Percentiles rank a stretch among this genome's conserved stretches.
These are phyloP conservation scores for Globisporangium sylvaticum DNA, from an alignment of 352 stramenopile genomes.

Conservation along the genomic window DNA sequence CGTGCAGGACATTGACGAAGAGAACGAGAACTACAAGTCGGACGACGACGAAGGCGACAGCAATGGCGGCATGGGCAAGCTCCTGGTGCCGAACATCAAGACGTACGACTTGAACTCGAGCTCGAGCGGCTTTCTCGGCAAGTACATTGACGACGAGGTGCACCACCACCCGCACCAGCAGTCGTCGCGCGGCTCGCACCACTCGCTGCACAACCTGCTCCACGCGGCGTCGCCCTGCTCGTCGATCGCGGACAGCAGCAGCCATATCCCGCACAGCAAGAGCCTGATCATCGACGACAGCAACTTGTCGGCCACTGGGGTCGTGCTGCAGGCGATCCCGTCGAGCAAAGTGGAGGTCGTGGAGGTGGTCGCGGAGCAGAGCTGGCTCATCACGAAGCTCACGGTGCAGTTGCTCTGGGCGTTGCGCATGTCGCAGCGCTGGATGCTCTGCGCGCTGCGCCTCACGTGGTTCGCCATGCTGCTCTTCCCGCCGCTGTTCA, in stretches of 20 bases:
- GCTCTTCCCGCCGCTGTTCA: conserved; percentile 48
- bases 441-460: conserved; percentile 63
- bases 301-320: conserved; percentile 1
- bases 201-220: conserved; percentile 13
- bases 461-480: conserved; percentile 62
- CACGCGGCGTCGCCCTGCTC: conserved; percentile 16
- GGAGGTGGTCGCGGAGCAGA: conserved; percentile 63
- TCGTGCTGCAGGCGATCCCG: conserved; percentile 45
- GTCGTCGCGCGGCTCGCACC: background rate
- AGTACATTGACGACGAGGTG: conserved; percentile 34
- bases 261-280: conserved; percentile 34
- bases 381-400: conserved; percentile 71
- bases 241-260: conserved; percentile 1
- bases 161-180: conserved; percentile 8
- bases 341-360: conserved; percentile 42
- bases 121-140: conserved; percentile 25
- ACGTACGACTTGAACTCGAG: conserved; percentile 33
- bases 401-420: conserved; percentile 64
- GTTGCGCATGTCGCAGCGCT: conserved; percentile 60
- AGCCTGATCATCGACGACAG: conserved; percentile 47
- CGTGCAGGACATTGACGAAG: conserved; percentile 3
- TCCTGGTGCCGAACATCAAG: conserved; percentile 34
- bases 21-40: conserved; percentile 16
- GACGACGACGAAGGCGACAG: conserved; percentile 17
- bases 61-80: conserved; percentile 7